These are phyloP conservation scores for Stephanodiscus triporus DNA, from an alignment of 108 stramenopile genomes.

Conservation along the genomic window DNA sequence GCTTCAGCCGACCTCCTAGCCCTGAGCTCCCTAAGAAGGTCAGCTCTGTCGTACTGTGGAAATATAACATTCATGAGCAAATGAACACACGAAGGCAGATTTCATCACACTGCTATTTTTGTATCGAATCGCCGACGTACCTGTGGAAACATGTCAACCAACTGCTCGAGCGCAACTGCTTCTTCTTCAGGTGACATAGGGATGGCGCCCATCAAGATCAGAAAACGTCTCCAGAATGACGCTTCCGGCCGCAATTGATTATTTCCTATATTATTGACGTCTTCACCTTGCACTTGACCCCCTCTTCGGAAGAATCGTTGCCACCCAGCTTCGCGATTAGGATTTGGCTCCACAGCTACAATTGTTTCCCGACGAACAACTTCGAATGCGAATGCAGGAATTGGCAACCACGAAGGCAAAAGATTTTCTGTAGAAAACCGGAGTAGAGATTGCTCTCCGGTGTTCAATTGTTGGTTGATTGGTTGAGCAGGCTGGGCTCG, in stretches of 20 bases:
- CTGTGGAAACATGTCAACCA: conserved; percentile 79
- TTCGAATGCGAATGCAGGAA: conserved; percentile 83
- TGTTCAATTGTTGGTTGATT: conserved; percentile 28
- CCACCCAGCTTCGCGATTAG: conserved; percentile 22
- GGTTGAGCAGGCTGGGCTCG: conserved; percentile 9
- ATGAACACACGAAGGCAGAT: background rate
- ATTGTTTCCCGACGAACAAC: conserved; percentile 66
- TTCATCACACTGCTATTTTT: background rate
- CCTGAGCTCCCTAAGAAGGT: conserved; percentile 69
- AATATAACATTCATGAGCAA: conserved; percentile 57
- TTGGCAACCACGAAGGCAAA: conserved; percentile 76
- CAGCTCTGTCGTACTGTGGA: conserved; percentile 72
- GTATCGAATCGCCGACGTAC: background rate
- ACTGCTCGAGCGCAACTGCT: conserved; percentile 63
- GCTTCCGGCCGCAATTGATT: conserved; percentile 30
- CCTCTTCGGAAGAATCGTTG: conserved; percentile 41
- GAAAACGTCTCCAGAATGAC: conserved; percentile 65
- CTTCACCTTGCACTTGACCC: conserved; percentile 25
- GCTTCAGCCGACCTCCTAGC: conserved; percentile 70
- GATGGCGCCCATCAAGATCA: conserved; percentile 62
- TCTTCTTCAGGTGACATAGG: conserved; percentile 85
- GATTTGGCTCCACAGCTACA: conserved; percentile 32
- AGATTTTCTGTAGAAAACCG: conserved; percentile 80
- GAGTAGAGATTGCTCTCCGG: conserved; percentile 65
- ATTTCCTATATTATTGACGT: conserved; percentile 8